These are phyloP conservation scores for Tuber microsphaerosporum DNA, from an alignment of 495 filamentous ascomycete genomes.

Conservation along the genomic window DNA sequence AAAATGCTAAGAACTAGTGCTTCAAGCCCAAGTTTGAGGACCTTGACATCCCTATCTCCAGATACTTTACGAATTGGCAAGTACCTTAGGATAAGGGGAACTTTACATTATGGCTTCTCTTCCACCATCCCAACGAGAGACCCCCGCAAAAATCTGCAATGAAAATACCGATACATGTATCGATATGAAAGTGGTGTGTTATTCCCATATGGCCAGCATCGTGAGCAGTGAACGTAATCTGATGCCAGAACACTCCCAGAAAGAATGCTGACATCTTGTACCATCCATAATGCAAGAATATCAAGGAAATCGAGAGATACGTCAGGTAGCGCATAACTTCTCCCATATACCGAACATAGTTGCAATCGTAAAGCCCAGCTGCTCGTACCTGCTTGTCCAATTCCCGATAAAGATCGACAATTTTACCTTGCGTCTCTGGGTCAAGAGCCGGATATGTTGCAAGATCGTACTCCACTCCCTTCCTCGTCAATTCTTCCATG, in stretches of 20 bases:
- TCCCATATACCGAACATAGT: conserved; percentile 71
- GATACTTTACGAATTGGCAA: neutral
- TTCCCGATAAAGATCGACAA: conserved; percentile 71
- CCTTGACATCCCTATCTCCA: neutral
- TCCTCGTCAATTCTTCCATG: conserved; percentile 65
- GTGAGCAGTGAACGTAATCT: conserved; percentile 89
- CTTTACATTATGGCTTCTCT: conserved; percentile 73
- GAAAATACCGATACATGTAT: conserved; percentile 79
- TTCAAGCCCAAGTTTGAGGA: neutral
- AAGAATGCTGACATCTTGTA: conserved; percentile 67
- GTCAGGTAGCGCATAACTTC: conserved; percentile 65
- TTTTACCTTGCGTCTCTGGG: conserved; percentile 62
- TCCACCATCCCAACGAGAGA: conserved; percentile 95
- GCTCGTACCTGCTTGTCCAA: conserved; percentile 62
- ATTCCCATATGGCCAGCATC: conserved; percentile 98
- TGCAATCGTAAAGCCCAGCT: conserved; percentile 76
- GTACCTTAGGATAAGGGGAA: neutral
- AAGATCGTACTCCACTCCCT: conserved; percentile 68
- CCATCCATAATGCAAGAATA: conserved; percentile 65
- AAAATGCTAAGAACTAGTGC: neutral
- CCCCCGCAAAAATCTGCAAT: conserved; percentile 88
- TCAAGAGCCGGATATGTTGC: conserved; percentile 79
- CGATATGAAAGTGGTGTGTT: conserved; percentile 75
- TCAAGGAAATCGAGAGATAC: conserved; percentile 56
- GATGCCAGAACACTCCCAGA: conserved; percentile 86